These are phyloP conservation scores for Lipomyces mesembrius DNA, from an alignment of 805 yeast species.

Conservation along the genomic window DNA sequence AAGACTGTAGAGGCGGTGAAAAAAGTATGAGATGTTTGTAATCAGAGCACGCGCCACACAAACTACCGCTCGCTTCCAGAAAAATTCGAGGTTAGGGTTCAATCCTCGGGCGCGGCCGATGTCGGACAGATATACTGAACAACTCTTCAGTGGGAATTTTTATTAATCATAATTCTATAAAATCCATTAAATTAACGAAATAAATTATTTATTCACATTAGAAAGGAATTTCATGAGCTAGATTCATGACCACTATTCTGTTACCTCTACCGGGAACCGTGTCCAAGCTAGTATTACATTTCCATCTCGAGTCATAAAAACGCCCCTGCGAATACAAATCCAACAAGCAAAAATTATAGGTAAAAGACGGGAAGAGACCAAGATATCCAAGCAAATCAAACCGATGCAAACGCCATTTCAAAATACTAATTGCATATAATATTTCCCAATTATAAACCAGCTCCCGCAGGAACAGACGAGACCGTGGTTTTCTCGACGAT, in stretches of 20 bases:
- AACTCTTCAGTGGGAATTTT: too few species aligned
- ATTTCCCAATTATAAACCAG: too few species aligned
- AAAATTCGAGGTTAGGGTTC: not conserved
- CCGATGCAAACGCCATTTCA: not conserved
- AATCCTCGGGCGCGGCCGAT: too few species aligned
- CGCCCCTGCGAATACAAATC: not conserved
- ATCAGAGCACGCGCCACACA: not conserved
- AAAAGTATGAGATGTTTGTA: not conserved
- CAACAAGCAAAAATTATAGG: not conserved
- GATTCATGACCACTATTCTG: not conserved
- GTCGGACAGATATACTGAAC: too few species aligned
- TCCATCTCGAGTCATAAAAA: not conserved
- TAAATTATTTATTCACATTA: not conserved
- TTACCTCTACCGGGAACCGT: not conserved
- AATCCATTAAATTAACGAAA: too few species aligned
- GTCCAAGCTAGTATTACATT: not conserved
- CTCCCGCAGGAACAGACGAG: not conserved
- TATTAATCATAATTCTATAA: too few species aligned
- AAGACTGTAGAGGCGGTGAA: not conserved
- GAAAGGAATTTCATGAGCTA: not conserved
- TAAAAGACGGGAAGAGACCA: not conserved
- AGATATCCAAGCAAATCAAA: not conserved
- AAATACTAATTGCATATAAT: too few species aligned
- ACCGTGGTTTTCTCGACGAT: constrained; percentile 21
- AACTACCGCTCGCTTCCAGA: not conserved